These are phyloP conservation scores for Uncinocarpus reesii DNA, from an alignment of 2,329 filamentous ascomycete genomes.

Conservation along the genomic window DNA sequence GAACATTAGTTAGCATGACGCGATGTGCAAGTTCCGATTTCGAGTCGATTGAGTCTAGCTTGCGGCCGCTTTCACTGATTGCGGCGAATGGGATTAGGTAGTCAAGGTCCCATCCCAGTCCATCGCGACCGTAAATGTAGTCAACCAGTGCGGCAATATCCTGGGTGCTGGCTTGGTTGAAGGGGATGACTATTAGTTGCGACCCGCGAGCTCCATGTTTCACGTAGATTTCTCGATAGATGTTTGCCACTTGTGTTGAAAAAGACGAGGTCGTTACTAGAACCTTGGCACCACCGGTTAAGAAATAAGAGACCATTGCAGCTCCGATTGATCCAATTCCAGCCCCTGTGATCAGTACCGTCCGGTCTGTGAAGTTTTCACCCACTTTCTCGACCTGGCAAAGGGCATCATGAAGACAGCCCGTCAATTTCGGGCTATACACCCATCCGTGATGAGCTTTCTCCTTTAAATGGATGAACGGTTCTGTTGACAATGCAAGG, in stretches of 20 bases:
- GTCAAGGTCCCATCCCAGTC: conserved; percentile 31
- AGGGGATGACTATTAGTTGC: conserved; percentile 31
- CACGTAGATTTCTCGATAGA: conserved; percentile 31
- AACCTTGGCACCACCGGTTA: conserved; percentile 30
- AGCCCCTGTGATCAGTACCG: background rate
- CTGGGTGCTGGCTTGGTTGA: conserved; percentile 35
- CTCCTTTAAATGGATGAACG: conserved; percentile 15
- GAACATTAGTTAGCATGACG: conserved; percentile 33
- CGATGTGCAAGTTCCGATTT: conserved; percentile 33
- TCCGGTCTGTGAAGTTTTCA: background rate
- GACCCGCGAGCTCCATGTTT: conserved; percentile 27
- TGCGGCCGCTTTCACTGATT: conserved; percentile 27
- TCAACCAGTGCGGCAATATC: conserved; percentile 31
- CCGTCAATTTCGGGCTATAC: conserved; percentile 17
- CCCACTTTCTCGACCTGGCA: background rate
- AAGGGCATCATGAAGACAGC: conserved; percentile 15
- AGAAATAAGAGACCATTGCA: conserved; percentile 25
- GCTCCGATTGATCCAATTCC: conserved; percentile 31
- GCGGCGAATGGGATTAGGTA: conserved; percentile 38
- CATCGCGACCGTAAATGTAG: conserved; percentile 29
- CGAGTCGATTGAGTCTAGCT: conserved; percentile 28
- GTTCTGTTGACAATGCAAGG: background rate
- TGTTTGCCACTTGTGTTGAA: conserved; percentile 22
- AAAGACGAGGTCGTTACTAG: conserved; percentile 33
- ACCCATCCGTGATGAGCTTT: conserved; percentile 16